A percentile compares a stretch with the other conserved stretches of the same genome.
Evolutionary conservation across 306 rosid species (phyloP).

Genomic region (Vigna reflexopilosa): DNA sequence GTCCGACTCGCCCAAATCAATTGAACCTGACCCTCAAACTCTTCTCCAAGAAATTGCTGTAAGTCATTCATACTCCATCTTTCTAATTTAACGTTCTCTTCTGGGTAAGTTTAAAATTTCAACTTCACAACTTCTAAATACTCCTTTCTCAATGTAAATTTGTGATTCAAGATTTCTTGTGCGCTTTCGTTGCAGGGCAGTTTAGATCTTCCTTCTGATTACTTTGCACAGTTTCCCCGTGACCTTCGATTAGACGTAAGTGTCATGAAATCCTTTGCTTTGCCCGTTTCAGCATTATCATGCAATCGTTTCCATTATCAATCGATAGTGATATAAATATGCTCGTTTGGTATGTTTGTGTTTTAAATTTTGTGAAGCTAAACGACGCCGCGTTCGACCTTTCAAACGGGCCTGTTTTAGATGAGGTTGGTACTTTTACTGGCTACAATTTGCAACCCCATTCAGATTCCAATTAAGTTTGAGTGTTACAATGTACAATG

Average conservation of each 20-base stretch:
- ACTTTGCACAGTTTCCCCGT: constrained; percentile 73
- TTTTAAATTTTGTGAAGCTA: constrained; percentile 56
- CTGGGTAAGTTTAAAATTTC: not conserved
- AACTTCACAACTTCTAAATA: not conserved
- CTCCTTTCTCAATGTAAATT: not conserved
- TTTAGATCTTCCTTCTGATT: constrained; percentile 86
- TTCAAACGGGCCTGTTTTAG: constrained; percentile 76
- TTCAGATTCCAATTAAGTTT: not conserved
- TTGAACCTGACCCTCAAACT: constrained; percentile 56
- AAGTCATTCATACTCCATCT: constrained; percentile 38
- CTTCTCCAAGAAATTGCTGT: constrained; percentile 78
- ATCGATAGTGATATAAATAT: not conserved
- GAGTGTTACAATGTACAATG: not conserved
- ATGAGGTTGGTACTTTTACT: constrained; percentile 65
- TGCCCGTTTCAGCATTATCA: not conserved
- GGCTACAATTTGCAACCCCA: constrained; percentile 1
- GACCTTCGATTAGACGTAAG: constrained; percentile 94
- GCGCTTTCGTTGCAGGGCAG: constrained; percentile 58
- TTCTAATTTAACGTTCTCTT: constrained; percentile 9
- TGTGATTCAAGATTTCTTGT: not conserved
- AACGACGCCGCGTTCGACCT: constrained; percentile 96
- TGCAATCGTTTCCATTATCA: not conserved
- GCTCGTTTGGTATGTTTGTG: constrained; percentile 30
- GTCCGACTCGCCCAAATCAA: constrained; percentile 71
- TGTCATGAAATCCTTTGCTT: constrained; percentile 7